Conservation (phyloP, 164 flowering plant species). For the Hamamelis virginiana region DNA sequence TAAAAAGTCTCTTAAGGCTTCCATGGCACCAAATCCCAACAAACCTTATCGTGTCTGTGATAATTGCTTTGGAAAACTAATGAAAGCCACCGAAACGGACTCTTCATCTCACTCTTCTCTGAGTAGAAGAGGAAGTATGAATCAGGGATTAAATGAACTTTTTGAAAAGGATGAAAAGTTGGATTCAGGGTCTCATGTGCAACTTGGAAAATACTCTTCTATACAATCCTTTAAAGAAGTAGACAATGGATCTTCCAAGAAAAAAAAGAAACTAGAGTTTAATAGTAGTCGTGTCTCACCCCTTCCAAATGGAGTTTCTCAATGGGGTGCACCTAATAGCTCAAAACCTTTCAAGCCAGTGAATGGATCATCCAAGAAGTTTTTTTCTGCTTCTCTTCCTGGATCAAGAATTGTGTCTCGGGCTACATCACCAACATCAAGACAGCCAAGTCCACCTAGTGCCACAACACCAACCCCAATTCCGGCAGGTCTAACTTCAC, state of each 20-base stretch:
- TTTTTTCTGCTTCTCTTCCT: constrained; percentile 78
- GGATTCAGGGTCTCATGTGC: constrained; percentile 47
- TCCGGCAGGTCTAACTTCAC: constrained; percentile 57
- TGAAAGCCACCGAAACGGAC: constrained; percentile 20
- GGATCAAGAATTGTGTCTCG: constrained; percentile 84
- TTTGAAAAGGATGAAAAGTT: constrained; percentile 51
- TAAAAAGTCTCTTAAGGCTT: constrained; percentile 37
- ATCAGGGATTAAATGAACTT: constrained; percentile 42
- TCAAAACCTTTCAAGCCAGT: constrained; percentile 67
- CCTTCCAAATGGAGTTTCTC: constrained; percentile 59
- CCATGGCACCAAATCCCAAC: constrained; percentile 42
- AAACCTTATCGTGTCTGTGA: constrained; percentile 54
- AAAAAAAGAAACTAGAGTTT: constrained; percentile 67
- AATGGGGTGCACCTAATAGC: constrained; percentile 46
- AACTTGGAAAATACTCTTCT: constrained; percentile 51
- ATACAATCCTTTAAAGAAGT: constrained; percentile 58
- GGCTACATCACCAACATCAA: constrained; percentile 81
- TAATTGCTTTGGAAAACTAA: constrained; percentile 36
- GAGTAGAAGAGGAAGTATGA: constrained; percentile 58
- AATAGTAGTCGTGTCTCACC: constrained; percentile 72
- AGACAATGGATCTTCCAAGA: constrained; percentile 53
- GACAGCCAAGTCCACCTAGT: constrained; percentile 83
- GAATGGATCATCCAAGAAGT: constrained; percentile 74
- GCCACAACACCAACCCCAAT: constrained; percentile 80
- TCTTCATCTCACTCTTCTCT: constrained; percentile 25